Evolutionary conservation across 2,329 filamentous ascomycete species (phyloP).

Genomic region (Triangularia verruculosa): DNA sequence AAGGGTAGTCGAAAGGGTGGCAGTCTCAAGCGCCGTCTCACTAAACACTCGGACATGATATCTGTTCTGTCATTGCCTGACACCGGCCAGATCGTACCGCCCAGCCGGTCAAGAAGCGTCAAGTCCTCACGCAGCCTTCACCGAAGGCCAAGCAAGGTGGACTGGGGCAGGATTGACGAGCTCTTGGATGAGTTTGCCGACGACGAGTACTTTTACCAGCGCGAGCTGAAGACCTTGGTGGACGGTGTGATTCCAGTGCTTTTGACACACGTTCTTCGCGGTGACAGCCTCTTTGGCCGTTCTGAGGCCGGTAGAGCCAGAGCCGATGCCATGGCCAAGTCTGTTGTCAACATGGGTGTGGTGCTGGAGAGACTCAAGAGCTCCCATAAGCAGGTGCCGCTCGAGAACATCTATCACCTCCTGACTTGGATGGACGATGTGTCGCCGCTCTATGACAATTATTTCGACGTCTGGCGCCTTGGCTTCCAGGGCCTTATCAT

Average conservation of each 20-base stretch:
- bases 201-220: constrained; percentile 84
- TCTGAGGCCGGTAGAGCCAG: constrained; percentile 57
- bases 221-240: constrained; percentile 88
- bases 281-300: constrained; percentile 59
- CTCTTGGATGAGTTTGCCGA: constrained; percentile 75
- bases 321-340: constrained; percentile 67
- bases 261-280: constrained; percentile 77
- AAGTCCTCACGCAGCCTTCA: constrained; percentile 76
- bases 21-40: constrained; percentile 68
- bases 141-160: constrained; percentile 64
- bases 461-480: constrained; percentile 83
- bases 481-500: constrained; percentile 94
- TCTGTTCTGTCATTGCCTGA: constrained; percentile 80
- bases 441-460: constrained; percentile 76
- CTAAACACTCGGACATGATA: constrained; percentile 89
- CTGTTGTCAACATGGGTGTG: constrained; percentile 92
- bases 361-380: constrained; percentile 79
- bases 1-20: constrained; percentile 38
- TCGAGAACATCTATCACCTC: constrained; percentile 67
- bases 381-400: constrained; percentile 75
- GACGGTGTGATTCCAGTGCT: constrained; percentile 94
- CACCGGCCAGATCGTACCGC: constrained; percentile 43
- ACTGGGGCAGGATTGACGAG: constrained; percentile 68
- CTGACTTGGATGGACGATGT: constrained; percentile 78
- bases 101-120: constrained; percentile 64